Evolutionary conservation across 108 stramenopile genomes (phyloP).

Genomic region (Nitzschia sp.): DNA sequence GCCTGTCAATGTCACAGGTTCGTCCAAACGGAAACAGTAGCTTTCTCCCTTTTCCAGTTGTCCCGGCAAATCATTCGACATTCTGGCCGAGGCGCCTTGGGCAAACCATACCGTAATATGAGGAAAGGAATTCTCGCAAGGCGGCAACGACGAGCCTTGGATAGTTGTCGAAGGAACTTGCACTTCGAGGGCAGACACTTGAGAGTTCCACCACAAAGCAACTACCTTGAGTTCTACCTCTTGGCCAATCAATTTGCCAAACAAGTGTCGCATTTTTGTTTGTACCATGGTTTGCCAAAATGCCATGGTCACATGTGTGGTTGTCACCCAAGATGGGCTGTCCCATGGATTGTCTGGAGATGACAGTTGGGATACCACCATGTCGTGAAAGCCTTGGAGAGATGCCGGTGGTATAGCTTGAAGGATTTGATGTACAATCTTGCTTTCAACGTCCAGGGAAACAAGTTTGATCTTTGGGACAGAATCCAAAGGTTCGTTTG

Average conservation of each 20-base stretch:
- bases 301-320: slow-evolving; percentile 67
- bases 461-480: slow-evolving; percentile 43
- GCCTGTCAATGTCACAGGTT: slow-evolving; percentile 28
- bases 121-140: slow-evolving; percentile 54
- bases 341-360: slow-evolving; percentile 1
- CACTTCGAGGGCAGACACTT: slow-evolving; percentile 58
- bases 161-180: slow-evolving; percentile 29
- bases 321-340: slow-evolving; percentile 25
- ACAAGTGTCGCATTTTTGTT: slow-evolving; percentile 27
- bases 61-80: slow-evolving; percentile 64
- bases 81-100: slow-evolving; percentile 31
- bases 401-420: not conserved
- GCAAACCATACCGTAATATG: slow-evolving; percentile 80
- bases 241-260: slow-evolving; percentile 31
- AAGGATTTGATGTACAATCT: slow-evolving; percentile 31
- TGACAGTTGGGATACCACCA: slow-evolving; percentile 1
- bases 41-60: slow-evolving; percentile 44
- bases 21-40: slow-evolving; percentile 25
- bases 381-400: not conserved
- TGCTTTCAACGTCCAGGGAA: slow-evolving; percentile 46
- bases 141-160: slow-evolving; percentile 32
- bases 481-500: too few species aligned
- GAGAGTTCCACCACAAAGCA: slow-evolving; percentile 41
- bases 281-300: slow-evolving; percentile 42
- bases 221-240: slow-evolving; percentile 30